These are phyloP conservation scores for Phytophthora capsici DNA, from an alignment of 352 stramenopile genomes.

Conservation along the genomic window DNA sequence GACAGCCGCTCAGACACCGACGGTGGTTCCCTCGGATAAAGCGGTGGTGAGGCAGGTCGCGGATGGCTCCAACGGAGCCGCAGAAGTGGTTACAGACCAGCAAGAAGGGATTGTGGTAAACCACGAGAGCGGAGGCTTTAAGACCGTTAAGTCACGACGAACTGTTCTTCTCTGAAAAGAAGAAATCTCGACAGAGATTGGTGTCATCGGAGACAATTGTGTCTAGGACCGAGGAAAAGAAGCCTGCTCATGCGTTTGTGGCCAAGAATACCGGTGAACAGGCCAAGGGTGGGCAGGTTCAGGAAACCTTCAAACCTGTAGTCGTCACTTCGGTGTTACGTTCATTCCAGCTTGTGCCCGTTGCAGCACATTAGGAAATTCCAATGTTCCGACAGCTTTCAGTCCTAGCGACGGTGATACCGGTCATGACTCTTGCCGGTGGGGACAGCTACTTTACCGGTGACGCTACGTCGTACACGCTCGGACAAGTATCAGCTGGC, in stretches of 20 bases:
- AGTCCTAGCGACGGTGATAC: too few species aligned
- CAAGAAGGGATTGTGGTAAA: conserved; percentile 11
- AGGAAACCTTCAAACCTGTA: conserved; percentile 13
- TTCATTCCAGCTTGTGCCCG: too few species aligned
- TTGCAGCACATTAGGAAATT: too few species aligned
- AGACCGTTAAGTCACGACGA: conserved; percentile 40
- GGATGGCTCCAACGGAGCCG: conserved; percentile 9
- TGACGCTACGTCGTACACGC: too few species aligned
- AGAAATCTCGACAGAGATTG: conserved; percentile 28
- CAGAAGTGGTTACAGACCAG: conserved; percentile 4
- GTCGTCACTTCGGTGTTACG: too few species aligned
- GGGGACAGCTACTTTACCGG: too few species aligned
- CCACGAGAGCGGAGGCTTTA: conserved; percentile 20
- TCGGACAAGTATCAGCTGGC: too few species aligned
- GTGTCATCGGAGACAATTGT: conserved; percentile 13
- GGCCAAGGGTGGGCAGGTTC: conserved; percentile 30
- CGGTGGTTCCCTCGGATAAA: conserved; percentile 4
- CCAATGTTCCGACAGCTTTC: too few species aligned
- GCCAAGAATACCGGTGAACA: conserved; percentile 8
- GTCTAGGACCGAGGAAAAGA: conserved; percentile 10
- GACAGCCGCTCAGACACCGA: background rate
- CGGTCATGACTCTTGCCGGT: too few species aligned
- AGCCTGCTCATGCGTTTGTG: background rate
- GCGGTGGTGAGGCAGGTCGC: conserved; percentile 13
- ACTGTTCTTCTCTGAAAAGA: conserved; percentile 33